Evolutionary conservation across 2,329 filamentous ascomycete species (phyloP).

Genomic region (Lomentospora prolificans): DNA sequence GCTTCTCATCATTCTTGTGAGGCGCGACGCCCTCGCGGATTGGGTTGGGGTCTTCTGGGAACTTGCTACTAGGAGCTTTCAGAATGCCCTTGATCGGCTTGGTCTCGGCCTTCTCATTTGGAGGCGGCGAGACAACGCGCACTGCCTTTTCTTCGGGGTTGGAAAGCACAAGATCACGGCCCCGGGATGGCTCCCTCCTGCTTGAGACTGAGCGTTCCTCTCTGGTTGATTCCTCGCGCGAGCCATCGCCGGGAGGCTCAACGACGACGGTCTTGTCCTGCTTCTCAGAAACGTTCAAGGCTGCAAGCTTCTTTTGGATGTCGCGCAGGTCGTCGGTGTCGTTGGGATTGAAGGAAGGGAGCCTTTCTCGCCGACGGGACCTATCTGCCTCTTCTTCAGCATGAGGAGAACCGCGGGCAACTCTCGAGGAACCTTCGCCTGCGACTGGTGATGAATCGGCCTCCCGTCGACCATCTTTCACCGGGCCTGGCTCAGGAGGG

Average conservation of each 20-base stretch:
- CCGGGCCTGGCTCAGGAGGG: not conserved
- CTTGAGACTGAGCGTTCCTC: not conserved
- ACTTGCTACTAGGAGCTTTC: conserved; percentile 69
- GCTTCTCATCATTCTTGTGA: conserved; percentile 73
- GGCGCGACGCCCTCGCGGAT: conserved; percentile 85
- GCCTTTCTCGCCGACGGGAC: not conserved
- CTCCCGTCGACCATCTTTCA: not conserved
- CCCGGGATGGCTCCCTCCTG: conserved; percentile 11
- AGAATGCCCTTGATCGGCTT: conserved; percentile 76
- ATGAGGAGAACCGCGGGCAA: not conserved
- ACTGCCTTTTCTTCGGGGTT: conserved; percentile 35
- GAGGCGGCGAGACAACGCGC: conserved; percentile 67
- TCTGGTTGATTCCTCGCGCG: not conserved
- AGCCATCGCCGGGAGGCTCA: conserved; percentile 7
- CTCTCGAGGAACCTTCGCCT: not conserved
- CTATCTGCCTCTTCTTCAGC: not conserved
- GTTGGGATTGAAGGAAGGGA: conserved; percentile 38
- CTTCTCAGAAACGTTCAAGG: conserved; percentile 22
- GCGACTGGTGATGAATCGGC: not conserved
- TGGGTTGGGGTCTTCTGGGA: conserved; percentile 77
- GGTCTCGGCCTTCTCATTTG: conserved; percentile 50
- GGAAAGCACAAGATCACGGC: conserved; percentile 27
- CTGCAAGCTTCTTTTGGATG: conserved; percentile 40
- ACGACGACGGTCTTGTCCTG: conserved; percentile 3
- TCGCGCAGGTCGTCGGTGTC: conserved; percentile 39